A percentile compares a stretch with the other conserved stretches of the same genome.
These are phyloP conservation scores for Saccharomycopsis javanensis DNA, from an alignment of 805 yeast species.

Conservation along the genomic window DNA sequence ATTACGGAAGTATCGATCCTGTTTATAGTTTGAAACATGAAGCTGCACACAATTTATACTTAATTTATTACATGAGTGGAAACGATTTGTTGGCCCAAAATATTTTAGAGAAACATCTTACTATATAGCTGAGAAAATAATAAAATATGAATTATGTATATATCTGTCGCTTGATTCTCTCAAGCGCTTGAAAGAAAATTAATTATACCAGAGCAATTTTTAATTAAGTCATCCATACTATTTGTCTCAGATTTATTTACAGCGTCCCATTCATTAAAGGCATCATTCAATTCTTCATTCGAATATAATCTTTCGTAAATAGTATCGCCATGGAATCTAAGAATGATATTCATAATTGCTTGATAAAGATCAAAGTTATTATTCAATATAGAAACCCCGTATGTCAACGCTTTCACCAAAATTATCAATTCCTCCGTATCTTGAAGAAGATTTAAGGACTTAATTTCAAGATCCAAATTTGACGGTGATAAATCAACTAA, in stretches of 20 bases:
- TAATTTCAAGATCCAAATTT: constrained; percentile 72
- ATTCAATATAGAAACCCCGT: constrained; percentile 43
- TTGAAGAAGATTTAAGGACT: constrained; percentile 58
- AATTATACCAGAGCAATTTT: constrained; percentile 75
- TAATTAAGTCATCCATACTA: constrained; percentile 55
- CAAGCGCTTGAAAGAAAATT: constrained; percentile 2
- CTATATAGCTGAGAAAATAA: constrained; percentile 26
- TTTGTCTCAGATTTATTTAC: constrained; percentile 34
- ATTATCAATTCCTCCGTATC: constrained; percentile 58
- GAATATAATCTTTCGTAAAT: constrained; percentile 32
- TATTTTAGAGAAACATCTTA: constrained; percentile 57
- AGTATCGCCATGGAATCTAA: constrained; percentile 77
- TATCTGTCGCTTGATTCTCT: neutral
- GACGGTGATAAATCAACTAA: constrained; percentile 64
- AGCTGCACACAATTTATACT: constrained; percentile 76
- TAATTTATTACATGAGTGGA: constrained; percentile 69
- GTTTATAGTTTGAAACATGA: constrained; percentile 54
- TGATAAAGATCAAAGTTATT: constrained; percentile 67
- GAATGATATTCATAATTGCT: constrained; percentile 67
- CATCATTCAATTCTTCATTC: constrained; percentile 33
- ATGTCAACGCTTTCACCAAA: constrained; percentile 59
- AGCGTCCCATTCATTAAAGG: constrained; percentile 41
- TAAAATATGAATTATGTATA: neutral
- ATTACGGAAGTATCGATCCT: constrained; percentile 18
- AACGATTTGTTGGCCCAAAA: constrained; percentile 54